Evolutionary conservation across 768 basidiomycete species (phyloP), one percentile per base, ranked within the genome.

Genomic region (Tricholoma matsutake): DNA sequence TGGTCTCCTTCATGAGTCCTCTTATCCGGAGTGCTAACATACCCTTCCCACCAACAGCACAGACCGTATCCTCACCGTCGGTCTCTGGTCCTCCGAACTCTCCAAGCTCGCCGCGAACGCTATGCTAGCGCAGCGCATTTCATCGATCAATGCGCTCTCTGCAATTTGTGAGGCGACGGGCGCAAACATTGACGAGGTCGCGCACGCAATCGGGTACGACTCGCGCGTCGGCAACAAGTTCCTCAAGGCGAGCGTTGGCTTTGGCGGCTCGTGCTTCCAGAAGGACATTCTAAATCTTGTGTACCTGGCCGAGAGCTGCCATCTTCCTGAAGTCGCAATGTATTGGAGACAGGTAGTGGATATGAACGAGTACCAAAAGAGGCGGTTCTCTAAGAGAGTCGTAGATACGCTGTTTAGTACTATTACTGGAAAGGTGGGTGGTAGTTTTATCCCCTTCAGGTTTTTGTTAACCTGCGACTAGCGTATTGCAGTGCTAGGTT

Each of bases 281-380:
- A 98, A 99, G 76, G 96, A 99, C 72, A 98, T 98, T 75, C 87
- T 99, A 70, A 99, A 99, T 81, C 82, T 99, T 63, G 97, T 98
- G 49, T 99, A 99, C 79, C 86, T 99, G 47, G 90, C 87, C 71
- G 96, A 98, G 78, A 94, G 91, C 64, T 78, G 94, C 58, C 94
- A 98, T 76, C 83, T 99, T 58, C 95, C 96, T 39, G 94, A 98
- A 75, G 96, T 99, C 28, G 97, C 96, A 31, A 90, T 88, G 16
- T 99, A 99, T 82, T 99, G 97, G 97, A 84, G 85, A 56, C 91
- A 96, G 73, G 96, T 99, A 35, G 96, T 98, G 25, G 88, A 92
- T 70, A 92, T 98, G 91, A 98, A 99, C 77, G 96, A 98, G 76
- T 92, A 98, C 76, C 97, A 99, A 76, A 99, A 98, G 84, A 79